These are phyloP conservation scores for Schwanniomyces sp. DNA, from an alignment of 805 yeast genomes.

Conservation along the genomic window DNA sequence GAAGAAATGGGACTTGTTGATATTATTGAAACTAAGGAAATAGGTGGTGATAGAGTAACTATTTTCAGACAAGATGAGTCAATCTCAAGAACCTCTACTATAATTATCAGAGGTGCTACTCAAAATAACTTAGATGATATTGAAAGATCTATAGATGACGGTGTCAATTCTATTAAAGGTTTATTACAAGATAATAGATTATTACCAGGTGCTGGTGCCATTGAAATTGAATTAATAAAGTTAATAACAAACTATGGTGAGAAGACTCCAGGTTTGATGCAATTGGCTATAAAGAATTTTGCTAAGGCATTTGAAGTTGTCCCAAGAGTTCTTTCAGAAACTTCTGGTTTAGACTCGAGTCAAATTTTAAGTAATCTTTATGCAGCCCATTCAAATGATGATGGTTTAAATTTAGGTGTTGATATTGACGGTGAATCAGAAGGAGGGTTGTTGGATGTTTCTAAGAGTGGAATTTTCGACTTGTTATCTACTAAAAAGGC, in stretches of 20 bases:
- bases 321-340: constrained; percentile 90
- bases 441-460: constrained; percentile 69
- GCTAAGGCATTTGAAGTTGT: constrained; percentile 94
- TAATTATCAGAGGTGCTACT: constrained; percentile 94
- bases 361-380: constrained; percentile 88
- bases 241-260: constrained; percentile 85
- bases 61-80: constrained; percentile 82
- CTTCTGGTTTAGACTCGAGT: constrained; percentile 87
- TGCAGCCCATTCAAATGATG: constrained; percentile 72
- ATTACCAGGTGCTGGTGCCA: constrained; percentile 95
- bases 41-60: constrained; percentile 97
- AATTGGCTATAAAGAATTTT: constrained; percentile 89
- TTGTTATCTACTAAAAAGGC: constrained; percentile 76
- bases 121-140: constrained; percentile 90
- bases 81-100: constrained; percentile 77
- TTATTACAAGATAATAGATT: constrained; percentile 75
- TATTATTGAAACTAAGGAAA: constrained; percentile 84
- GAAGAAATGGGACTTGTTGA: constrained; percentile 92
- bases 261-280: constrained; percentile 87
- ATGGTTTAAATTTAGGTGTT: constrained; percentile 56
- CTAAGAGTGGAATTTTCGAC: constrained; percentile 71
- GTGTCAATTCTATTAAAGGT: constrained; percentile 89
- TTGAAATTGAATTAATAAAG: constrained; percentile 84
- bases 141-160: constrained; percentile 97
- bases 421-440: constrained; percentile 64